phyloP scores from a whole-genome alignment of 2,329 filamentous ascomycete species.

The Gaeumannomyces tritici region DNA sequence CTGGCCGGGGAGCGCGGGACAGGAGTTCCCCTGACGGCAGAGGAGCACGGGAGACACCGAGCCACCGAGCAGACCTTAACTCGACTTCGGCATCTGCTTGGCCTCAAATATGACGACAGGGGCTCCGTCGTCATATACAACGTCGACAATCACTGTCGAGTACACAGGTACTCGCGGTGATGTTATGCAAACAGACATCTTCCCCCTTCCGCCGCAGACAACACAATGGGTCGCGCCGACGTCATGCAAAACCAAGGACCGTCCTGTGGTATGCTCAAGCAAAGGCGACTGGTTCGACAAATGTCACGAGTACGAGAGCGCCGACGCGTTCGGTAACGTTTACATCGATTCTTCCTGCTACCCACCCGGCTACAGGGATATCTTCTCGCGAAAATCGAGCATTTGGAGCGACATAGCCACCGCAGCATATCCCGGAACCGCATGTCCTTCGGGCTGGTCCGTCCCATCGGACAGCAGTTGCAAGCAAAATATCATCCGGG shows the following conservation, averaged over 20 bases:
- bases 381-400: neutral
- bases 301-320: conserved; percentile 1
- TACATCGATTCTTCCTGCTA: neutral
- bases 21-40: neutral
- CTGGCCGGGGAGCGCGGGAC: neutral
- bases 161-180: neutral
- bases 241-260: neutral
- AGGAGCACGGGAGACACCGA: neutral
- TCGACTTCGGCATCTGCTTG: neutral
- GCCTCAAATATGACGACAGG: neutral
- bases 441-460: conserved; percentile 3
- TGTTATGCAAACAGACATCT: neutral
- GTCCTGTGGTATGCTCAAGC: neutral
- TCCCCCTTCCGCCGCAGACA: conserved; percentile 3
- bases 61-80: neutral
- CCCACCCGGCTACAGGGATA: conserved; percentile 3
- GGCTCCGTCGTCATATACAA: neutral
- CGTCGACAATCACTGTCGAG: neutral
- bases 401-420: neutral
- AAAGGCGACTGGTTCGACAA: neutral
- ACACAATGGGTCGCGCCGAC: conserved; percentile 1
- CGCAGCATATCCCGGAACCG: neutral
- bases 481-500: neutral
- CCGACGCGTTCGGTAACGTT: neutral
- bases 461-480: neutral